Conservation (phyloP, 176 grass and related monocot species). For the Aegilops speltoides region DNA sequence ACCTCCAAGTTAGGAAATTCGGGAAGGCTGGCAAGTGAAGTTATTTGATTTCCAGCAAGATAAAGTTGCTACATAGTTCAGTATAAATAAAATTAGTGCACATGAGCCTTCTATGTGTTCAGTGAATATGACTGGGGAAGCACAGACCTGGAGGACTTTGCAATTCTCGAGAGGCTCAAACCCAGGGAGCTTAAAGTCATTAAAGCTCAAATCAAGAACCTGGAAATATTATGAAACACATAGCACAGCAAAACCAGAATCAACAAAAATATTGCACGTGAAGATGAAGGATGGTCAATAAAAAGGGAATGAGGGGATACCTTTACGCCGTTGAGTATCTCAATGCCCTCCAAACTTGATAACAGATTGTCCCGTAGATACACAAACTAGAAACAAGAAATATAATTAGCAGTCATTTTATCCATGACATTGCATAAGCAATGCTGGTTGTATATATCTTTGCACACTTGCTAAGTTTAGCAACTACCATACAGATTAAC, state of each 20-base stretch:
- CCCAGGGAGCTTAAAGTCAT: conserved; percentile 80
- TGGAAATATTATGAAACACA: conserved; percentile 28
- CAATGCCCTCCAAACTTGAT: conserved; percentile 89
- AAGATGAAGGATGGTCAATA: conserved; percentile 3
- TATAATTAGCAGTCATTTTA: conserved; percentile 8
- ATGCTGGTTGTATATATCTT: conserved; percentile 4
- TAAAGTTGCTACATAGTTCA: conserved; percentile 88
- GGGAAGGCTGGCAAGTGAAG: conserved; percentile 83
- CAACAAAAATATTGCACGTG: not conserved
- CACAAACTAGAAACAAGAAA: conserved; percentile 73
- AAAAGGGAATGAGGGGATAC: conserved; percentile 42
- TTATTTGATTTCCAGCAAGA: conserved; percentile 98
- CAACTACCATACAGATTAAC: conserved; percentile 10
- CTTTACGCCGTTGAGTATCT: conserved; percentile 85
- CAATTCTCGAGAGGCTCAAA: conserved; percentile 91
- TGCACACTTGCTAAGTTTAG: conserved; percentile 6
- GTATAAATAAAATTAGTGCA: conserved; percentile 38
- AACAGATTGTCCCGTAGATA: conserved; percentile 96
- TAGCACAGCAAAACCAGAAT: conserved; percentile 19
- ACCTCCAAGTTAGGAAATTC: conserved; percentile 97
- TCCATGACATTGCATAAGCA: not conserved
- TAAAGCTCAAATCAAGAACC: conserved; percentile 99
- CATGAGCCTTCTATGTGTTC: conserved; percentile 24
- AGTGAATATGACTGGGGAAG: conserved; percentile 28
- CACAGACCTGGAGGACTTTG: conserved; percentile 81